Base-by-base conservation (phyloP, 495 filamentous ascomycete species). In the Glonium stellatum region DNA sequence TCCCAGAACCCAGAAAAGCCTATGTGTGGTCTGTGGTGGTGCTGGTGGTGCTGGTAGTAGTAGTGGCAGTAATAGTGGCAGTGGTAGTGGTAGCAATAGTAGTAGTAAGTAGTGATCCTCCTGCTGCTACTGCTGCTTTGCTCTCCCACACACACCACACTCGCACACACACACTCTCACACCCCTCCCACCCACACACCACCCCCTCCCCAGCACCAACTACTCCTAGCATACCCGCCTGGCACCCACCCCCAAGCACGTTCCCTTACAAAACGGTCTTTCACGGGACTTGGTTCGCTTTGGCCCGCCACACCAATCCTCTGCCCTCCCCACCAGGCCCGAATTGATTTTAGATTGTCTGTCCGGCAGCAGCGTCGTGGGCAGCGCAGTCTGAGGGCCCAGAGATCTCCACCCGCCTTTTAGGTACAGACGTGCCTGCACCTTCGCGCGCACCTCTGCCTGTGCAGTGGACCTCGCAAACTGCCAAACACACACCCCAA, bases 261-360 rank as follows among this genome's bases (percentile, higher is more conserved):
- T 44, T 10, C 21, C 48, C 25, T 51, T n/a, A 25, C 48, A 22
- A 51, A 51, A 51, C 48, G 48, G 48, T 22, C 48, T 31, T 51
- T 51, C 48, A 51, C 48, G 48, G 48, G 48, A 51, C 48, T 51
- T 51, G 48, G 39, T 44, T 44, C 25, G 48, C 48, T 23, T 51
- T 23, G 13, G 48, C 48, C 48, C 48, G 48, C 48, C 48, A 51
- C 48, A 51, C 48, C 21, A 23, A 51, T 51, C 48, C 48, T 25
- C 25, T 23, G 21, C 63, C 18, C 51, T 54, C 42, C 55, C 59
- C 58, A 58, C 63, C 58, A 65, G 41, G 58, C 59, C 63, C 63
- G 62, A 66, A 62, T 44, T 51, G 59, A 59, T 22, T 66, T 59
- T 62, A 66, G 63, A 66, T 66, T 66, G 63, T 66, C 54, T 64